Evolutionary conservation across 768 basidiomycete species (phyloP).

Genomic region (Suillus brevipes): DNA sequence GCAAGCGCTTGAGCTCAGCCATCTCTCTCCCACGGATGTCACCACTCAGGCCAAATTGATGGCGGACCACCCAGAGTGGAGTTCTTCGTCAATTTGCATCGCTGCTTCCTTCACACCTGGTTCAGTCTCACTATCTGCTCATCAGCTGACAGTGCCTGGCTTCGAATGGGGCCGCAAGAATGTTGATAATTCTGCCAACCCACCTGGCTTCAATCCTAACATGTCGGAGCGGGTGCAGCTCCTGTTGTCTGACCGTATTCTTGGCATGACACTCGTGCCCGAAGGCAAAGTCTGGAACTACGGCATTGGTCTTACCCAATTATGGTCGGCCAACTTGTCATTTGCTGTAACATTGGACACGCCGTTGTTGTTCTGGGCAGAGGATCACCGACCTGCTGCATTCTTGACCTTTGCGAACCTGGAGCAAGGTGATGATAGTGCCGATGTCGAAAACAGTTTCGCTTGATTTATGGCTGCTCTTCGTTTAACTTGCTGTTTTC

Average conservation of each 20-base stretch:
- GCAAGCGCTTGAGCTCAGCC: slow-evolving; percentile 87
- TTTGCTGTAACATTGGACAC: slow-evolving; percentile 89
- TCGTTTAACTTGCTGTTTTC: slow-evolving; percentile 9
- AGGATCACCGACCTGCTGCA: slow-evolving; percentile 90
- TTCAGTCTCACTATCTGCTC: slow-evolving; percentile 92
- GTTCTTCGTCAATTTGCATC: slow-evolving; percentile 89
- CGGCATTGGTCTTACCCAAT: slow-evolving; percentile 88
- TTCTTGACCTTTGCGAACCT: slow-evolving; percentile 93
- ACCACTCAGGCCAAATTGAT: slow-evolving; percentile 95
- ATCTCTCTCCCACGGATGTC: slow-evolving; percentile 91
- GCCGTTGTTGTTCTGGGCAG: slow-evolving; percentile 95
- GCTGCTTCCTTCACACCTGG: slow-evolving; percentile 97
- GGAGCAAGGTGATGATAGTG: slow-evolving; percentile 89
- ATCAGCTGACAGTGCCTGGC: slow-evolving; percentile 85
- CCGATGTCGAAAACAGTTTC: slow-evolving; percentile 95
- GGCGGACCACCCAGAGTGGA: slow-evolving; percentile 95
- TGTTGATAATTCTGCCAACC: slow-evolving; percentile 79
- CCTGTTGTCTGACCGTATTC: slow-evolving; percentile 89
- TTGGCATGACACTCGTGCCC: slow-evolving; percentile 94
- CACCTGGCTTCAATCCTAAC: slow-evolving; percentile 94
- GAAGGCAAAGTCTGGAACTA: slow-evolving; percentile 98
- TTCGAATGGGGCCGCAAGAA: slow-evolving; percentile 99
- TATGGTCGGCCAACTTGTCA: slow-evolving; percentile 80
- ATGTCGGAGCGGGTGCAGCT: slow-evolving; percentile 97
- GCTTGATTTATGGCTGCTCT: slow-evolving; percentile 49